Evolutionary conservation across 2,329 filamentous ascomycete species (phyloP).

Genomic region (Ampelomyces quisqualis): DNA sequence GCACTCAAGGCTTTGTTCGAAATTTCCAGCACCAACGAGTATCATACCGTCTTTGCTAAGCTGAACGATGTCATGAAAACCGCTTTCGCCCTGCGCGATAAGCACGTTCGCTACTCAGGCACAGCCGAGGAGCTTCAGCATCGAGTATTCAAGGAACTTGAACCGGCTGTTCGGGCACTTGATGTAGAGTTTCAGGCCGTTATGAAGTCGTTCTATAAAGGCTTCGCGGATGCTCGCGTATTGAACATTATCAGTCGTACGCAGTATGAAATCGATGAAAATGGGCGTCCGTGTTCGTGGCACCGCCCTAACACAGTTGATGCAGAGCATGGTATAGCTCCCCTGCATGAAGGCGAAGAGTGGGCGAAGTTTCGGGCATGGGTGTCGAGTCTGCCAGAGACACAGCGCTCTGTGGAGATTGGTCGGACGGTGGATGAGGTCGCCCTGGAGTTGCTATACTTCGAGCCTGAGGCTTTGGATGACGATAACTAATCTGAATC

Average conservation of each 20-base stretch:
- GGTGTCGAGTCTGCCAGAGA: conserved; percentile 11
- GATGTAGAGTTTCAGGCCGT: neutral
- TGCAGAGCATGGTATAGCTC: too few relatives aligned
- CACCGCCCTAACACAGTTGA: too few relatives aligned
- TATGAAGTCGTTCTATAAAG: neutral
- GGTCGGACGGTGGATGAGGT: conserved; percentile 5
- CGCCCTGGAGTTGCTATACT: neutral
- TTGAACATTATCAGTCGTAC: neutral
- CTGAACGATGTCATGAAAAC: neutral
- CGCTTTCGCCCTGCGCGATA: neutral
- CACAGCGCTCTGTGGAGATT: conserved; percentile 1
- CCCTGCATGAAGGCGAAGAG: neutral
- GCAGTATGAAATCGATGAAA: neutral
- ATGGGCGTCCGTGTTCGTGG: neutral
- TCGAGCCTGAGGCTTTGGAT: neutral
- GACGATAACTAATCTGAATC: too few relatives aligned
- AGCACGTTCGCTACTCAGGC: neutral
- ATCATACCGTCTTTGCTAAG: conserved; percentile 3
- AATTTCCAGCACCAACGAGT: neutral
- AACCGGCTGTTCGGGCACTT: neutral
- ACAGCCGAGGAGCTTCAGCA: neutral
- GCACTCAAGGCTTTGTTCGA: conserved; percentile 4
- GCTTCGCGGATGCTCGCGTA: neutral
- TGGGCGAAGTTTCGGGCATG: conserved; percentile 6
- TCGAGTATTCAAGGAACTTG: neutral